phyloP scores from a whole-genome alignment of 495 filamentous ascomycete genomes.

The Penicillium maclennaniae region DNA sequence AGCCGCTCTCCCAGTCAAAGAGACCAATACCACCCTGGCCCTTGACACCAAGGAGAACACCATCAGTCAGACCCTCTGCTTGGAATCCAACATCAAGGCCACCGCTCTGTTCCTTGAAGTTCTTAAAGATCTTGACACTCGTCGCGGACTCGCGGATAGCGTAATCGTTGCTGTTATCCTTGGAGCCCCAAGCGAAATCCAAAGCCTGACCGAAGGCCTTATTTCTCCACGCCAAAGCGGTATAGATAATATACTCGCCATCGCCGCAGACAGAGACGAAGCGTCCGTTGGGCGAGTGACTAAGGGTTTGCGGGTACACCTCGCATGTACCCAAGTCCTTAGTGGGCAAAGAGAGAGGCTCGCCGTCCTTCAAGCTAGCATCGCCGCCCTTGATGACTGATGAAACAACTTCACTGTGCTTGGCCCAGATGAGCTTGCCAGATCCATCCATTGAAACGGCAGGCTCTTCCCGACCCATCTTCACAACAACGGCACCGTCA shows the following conservation, averaged over 20 bases:
- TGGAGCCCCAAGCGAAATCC: constrained; percentile 96
- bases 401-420: constrained; percentile 89
- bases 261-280: constrained; percentile 97
- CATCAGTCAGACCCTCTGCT: constrained; percentile 85
- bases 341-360: constrained; percentile 76
- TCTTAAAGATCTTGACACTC: constrained; percentile 94
- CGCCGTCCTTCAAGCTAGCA: constrained; percentile 77
- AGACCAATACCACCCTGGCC: constrained; percentile 92
- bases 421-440: constrained; percentile 93
- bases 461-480: constrained; percentile 95
- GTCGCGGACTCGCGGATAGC: constrained; percentile 91
- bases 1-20: constrained; percentile 92
- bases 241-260: constrained; percentile 98
- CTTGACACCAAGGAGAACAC: constrained; percentile 90
- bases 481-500: constrained; percentile 95
- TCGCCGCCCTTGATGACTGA: constrained; percentile 93
- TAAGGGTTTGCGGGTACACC: constrained; percentile 89
- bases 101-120: constrained; percentile 89
- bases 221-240: constrained; percentile 93
- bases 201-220: constrained; percentile 93
- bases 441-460: constrained; percentile 95
- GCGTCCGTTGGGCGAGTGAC: constrained; percentile 94
- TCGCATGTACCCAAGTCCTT: constrained; percentile 96
- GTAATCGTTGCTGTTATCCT: constrained; percentile 98
- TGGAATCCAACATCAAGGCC: constrained; percentile 94